Base-by-base conservation (phyloP, 2,329 filamentous ascomycete species). In the Claviceps lovelessii region DNA sequence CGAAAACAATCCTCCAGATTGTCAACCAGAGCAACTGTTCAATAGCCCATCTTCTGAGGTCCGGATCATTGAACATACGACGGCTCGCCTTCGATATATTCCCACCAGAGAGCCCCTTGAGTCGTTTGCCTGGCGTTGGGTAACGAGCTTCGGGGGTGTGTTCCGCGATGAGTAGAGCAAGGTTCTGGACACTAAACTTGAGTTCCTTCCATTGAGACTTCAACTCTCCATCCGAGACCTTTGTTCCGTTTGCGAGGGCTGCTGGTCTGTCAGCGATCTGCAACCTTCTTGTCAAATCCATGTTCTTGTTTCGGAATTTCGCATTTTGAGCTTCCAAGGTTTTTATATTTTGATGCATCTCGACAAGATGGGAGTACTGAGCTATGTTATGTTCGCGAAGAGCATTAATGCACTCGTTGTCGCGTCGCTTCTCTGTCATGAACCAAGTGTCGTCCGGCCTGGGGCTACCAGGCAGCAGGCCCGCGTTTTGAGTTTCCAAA, bases 151-250 rank as follows among this genome's bases (percentile, higher is more conserved):
- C 28, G 1, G 50, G 39, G 3, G 33, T 33, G 9, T 2, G 8
- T 4, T 13, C 23, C 3, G 5, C 37, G 1, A 44, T 11, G 17
- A 52, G 50, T 19, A 23, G 37, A 52, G 39, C 41, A 52, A 52
- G 39, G 29, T 10, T 44, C 6, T 15, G 23, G 28, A 52, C 41
- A 28, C 29, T 52, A 44, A 31, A 52, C n/a, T 52, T 44, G 28
- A 52, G 50, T 33, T 52, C 23, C 29, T 19, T 52, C 50, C 50
- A 52, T n/a, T 42, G 23, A 13, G 50, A 42, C 17, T n/a, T 52
- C 23, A 44, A 35, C 41, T 52, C 50, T n/a, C 50, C 50, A 33
- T 52, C 50, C 5, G 39, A 31, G 23, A 44, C 29, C 39, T 52
- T 52, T 29, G 2, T 5, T 10, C 29, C 39, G 19, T 3, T 52